These are phyloP conservation scores for Pythium monospermum DNA, from an alignment of 352 stramenopile genomes.

Conservation along the genomic window DNA sequence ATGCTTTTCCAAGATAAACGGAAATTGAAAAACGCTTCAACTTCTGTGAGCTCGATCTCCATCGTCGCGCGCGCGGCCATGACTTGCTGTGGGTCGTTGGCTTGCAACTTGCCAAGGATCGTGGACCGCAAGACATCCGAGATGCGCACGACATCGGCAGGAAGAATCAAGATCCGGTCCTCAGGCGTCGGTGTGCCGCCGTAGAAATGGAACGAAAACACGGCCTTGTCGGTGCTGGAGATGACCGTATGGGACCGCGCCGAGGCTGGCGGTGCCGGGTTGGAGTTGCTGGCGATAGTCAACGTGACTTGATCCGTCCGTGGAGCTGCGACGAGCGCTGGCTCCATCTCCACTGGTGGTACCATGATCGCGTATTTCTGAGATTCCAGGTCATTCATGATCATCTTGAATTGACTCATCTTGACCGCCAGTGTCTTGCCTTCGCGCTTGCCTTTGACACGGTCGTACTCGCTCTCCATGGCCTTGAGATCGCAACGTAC, in stretches of 20 bases:
- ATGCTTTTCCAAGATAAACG: slow-evolving; percentile 21
- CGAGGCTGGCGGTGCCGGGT: too few relatives aligned
- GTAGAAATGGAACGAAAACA: slow-evolving; percentile 34
- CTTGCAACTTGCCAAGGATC: slow-evolving; percentile 45
- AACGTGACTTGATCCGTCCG: too few relatives aligned
- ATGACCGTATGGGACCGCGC: slow-evolving; percentile 4
- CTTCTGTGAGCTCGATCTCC: slow-evolving; percentile 32
- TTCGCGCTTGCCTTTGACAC: slow-evolving; percentile 15
- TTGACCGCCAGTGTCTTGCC: slow-evolving; percentile 11
- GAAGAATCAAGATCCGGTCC: slow-evolving; percentile 40
- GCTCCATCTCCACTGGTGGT: too few relatives aligned
- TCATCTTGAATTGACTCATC: slow-evolving; percentile 15
- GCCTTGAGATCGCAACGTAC: slow-evolving; percentile 19
- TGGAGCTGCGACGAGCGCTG: too few relatives aligned
- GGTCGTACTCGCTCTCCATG: neutral
- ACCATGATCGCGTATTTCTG: slow-evolving; percentile 1
- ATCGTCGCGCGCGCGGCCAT: slow-evolving; percentile 22
- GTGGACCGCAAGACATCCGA: slow-evolving; percentile 40
- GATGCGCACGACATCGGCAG: slow-evolving; percentile 38
- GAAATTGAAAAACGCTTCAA: slow-evolving; percentile 29
- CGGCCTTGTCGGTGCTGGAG: slow-evolving; percentile 12
- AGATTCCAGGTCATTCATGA: slow-evolving; percentile 15
- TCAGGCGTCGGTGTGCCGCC: slow-evolving; percentile 18
- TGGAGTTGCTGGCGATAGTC: too few relatives aligned
- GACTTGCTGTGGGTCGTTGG: slow-evolving; percentile 35